These are phyloP conservation scores for Phoma sp. DNA, from an alignment of 2,329 filamentous ascomycete genomes.

Conservation along the genomic window DNA sequence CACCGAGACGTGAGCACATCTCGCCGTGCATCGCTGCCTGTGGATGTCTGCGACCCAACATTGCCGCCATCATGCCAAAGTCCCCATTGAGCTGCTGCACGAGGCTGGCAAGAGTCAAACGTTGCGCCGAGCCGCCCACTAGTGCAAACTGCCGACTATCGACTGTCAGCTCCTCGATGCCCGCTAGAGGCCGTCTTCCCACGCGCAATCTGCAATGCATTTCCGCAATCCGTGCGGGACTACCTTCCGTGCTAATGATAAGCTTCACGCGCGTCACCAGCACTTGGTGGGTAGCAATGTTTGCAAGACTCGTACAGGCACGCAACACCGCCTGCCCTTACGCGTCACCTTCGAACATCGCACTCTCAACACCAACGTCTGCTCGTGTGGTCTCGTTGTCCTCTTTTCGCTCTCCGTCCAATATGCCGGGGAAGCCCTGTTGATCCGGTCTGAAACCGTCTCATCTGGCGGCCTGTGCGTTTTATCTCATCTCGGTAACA, in stretches of 20 bases:
- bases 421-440: slow-evolving; percentile 34
- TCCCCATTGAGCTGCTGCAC: slow-evolving; percentile 1
- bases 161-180: slow-evolving; percentile 19
- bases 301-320: slow-evolving; percentile 2
- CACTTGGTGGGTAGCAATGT: background rate
- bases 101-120: slow-evolving; percentile 14
- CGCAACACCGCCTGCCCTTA: slow-evolving; percentile 12
- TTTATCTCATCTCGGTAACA: slow-evolving; percentile 37
- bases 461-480: slow-evolving; percentile 33
- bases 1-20: slow-evolving; percentile 13
- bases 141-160: slow-evolving; percentile 1
- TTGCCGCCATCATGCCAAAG: slow-evolving; percentile 6
- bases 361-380: slow-evolving; percentile 3
- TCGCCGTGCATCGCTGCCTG: background rate
- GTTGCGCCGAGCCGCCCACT: slow-evolving; percentile 10
- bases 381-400: slow-evolving; percentile 17
- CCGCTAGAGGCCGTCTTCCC: slow-evolving; percentile 25
- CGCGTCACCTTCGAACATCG: slow-evolving; percentile 7
- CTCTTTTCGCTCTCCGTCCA: slow-evolving; percentile 27
- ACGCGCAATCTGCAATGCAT: slow-evolving; percentile 31
- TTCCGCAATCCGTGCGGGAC: slow-evolving; percentile 23
- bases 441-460: slow-evolving; percentile 39
- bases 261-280: slow-evolving; percentile 11
- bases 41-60: slow-evolving; percentile 1
- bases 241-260: slow-evolving; percentile 22